Evolutionary conservation across 768 basidiomycete genomes (phyloP), one percentile per base, ranked within the genome.

Genomic region (Kwoniella bestiolae): DNA sequence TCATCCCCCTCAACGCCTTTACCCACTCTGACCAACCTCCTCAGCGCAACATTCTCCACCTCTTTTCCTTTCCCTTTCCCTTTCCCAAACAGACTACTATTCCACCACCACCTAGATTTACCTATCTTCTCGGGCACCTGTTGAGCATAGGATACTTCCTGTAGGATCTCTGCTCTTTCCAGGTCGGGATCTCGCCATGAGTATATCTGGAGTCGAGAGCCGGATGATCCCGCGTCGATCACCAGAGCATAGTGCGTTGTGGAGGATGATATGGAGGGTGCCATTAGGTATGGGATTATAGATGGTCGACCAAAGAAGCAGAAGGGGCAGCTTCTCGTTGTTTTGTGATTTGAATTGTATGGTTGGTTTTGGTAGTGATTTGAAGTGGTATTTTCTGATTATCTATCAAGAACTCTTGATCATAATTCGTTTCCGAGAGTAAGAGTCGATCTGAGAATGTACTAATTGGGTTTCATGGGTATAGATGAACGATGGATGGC

Each of bases 141-240:
- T 82, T 31, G 29, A 3, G 64, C 68, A 12, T 63, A 53, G 7
- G 82, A 77, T 29, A 84, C 82, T 60, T 83, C 83, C 11, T 67
- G 68, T 34, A 80, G 64, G 53, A 85, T 83, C 63, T 86, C 84
- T 61, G 86, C 85, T 18, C 85, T 83, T 47, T 88, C 83, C 7
- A 84, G 79, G 62, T 86, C 85, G 23, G 94, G 90, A 79, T 97
- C 90, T 68, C 86, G 86, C 96, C 95, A 99, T 80, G 91, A 93
- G 83, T 99, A 98, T 72, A 98, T 92, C 80, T 97, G 94, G 35
- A 97, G 84, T 59, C 96, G 85, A 4, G 95, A 97, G 29, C 96
- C 96, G 25, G 94, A 97, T 79, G 94, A 96, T 66, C 96, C 96
- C 78, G 96, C 96, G 84, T 99, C 96, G 81, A 99, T 92, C 68